Base-by-base conservation (phyloP, 129 eudicot species). In the Smallanthus sonchifolius region DNA sequence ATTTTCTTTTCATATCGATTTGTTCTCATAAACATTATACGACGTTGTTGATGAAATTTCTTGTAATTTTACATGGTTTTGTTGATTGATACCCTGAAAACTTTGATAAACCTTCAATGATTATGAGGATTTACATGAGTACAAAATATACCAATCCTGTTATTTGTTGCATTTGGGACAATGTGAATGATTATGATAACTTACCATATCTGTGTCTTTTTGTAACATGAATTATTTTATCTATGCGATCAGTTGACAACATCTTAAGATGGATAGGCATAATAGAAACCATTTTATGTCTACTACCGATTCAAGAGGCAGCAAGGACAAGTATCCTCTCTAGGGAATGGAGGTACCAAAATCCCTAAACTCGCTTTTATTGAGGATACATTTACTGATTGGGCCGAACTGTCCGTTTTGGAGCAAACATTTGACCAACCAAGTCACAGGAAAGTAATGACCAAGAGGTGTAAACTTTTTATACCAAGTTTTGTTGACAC, bases 281-380 rank as follows among this genome's bases (percentile, higher is more conserved):
- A 36, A 37, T 37, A 16, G 65, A 71, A 71, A 52, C 36, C 38
- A 52, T 71, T 28, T 5, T 69, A 69, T 69, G 74, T 49, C 45
- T 69, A 14, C 2, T 69, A 16, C 74, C 74, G 1, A 47, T 69
- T 69, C 60, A 69, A 44, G 74, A 69, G n/a, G 74, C 61, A 15
- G 74, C 47, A n/a, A 49, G 75, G 6, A 55, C 66, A 56, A 56
- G 67, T 19, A 72, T 56, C 54, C 76, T 72, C 52, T 54, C 75
- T 15, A 55, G 15, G 48, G 75, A 56, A 56, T 71, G 75, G 75
- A 55, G 52, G 2, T 71, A 55, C 55, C 13, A 72, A 38, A 55
- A 72, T 56, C 43, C 55, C 76, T 39, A 55, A 72, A 72, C 24
- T 72, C 36, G 76, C 3, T 8, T 72, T 72, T 72, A 28, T 37